These are phyloP conservation scores for Populus nigra DNA, from an alignment of 345 rosid genomes.

Conservation along the genomic window DNA sequence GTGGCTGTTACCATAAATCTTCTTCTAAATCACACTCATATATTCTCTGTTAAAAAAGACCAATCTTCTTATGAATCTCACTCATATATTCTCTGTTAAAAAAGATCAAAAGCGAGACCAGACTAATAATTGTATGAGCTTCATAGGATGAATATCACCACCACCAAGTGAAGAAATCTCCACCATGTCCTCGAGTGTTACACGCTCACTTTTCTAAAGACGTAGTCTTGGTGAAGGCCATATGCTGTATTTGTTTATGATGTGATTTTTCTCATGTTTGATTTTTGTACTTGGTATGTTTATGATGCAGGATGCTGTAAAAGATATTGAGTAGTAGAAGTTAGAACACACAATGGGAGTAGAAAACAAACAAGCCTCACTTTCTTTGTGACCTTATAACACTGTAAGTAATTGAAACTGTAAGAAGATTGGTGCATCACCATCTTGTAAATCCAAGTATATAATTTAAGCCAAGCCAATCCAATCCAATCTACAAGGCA, in stretches of 20 bases:
- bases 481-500: neutral
- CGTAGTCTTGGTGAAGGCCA: no score
- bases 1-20: no score
- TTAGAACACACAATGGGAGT: neutral
- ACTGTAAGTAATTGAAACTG: slow-evolving; percentile 1
- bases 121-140: no score
- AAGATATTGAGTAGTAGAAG: slow-evolving; percentile 61
- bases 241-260: neutral
- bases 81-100: no score
- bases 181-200: no score
- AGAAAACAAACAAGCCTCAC: neutral
- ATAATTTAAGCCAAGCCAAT: neutral
- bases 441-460: slow-evolving; percentile 17
- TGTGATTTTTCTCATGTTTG: neutral
- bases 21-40: no score
- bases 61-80: no score
- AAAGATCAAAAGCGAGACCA: no score
- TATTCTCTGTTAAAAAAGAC: no score
- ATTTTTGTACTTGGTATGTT: neutral
- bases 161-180: no score
- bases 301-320: slow-evolving; percentile 61
- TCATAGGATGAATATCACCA: no score
- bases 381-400: neutral
- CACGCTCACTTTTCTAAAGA: neutral
- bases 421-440: neutral